Evolutionary conservation across 1,284 basidiomycete species (phyloP), one percentile per base, ranked within the genome.

Genomic region (Malassezia vespertilionis): DNA sequence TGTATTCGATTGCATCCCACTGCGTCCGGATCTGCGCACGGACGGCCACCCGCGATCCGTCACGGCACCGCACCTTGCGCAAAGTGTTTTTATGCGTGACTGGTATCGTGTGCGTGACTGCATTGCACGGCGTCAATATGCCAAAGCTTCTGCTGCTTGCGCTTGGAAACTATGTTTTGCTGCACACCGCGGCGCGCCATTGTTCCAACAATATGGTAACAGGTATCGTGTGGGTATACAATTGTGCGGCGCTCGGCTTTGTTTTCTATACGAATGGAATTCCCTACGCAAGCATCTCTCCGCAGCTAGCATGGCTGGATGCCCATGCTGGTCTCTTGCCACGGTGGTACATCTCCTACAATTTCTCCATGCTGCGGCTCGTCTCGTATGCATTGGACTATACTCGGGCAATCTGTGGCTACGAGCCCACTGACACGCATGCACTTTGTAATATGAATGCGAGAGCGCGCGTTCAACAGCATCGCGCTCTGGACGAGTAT

Each of bases 301-400:
- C 80, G 0, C 70, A 73, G 4, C 69, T 91, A 26, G 76, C 72
- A 5, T 69, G 67, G 14, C 60, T 91, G 83, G 88, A 95, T 67
- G 54, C 62, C 49, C 30, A 80, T 78, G 52, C 57, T 14, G 74
- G 91, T 75, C 37, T 79, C 76, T 45, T 89, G 79, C 85, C 88
- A 4, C 76, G 88, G 24, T 97, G 93, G 91, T 81, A 95, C 63
- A 78, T 96, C 65, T 81, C 77, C 60, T 96, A 91, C 77, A 97
- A 97, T 71, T 90, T 97, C 60, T 90, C 88, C 2, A 93, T 93
- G 85, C 77, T 97, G 26, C 79, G 93, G 12, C 78, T 95, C 26
- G 77, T 97, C 9, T 93, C 88, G 0, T 97, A 88, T 74, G 83
- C 81, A 46, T 79, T 95, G 78, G 91, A 97, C 69, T 83, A 82